Percentiles rank a stretch among this genome's conserved stretches.
Conservation (phyloP, 139 green algal genomes). For the Coelastrella sp. region DNA sequence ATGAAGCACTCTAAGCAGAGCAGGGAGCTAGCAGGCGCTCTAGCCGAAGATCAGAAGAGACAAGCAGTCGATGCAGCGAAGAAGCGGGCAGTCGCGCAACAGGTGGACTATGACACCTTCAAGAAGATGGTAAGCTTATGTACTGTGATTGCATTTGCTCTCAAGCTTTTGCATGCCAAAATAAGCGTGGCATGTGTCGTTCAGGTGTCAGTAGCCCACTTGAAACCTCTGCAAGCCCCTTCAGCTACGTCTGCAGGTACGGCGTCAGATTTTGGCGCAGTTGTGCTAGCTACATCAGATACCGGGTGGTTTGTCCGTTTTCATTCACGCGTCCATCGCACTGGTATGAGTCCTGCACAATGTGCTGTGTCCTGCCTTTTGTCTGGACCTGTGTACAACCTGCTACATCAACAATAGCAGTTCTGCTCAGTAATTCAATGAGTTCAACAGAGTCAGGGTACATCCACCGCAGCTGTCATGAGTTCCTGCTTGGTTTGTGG, state of each 20-base stretch:
- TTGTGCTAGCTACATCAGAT: not conserved
- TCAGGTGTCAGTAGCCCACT: constrained; percentile 41
- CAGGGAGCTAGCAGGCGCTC: constrained; percentile 25
- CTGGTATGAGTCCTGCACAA: no score
- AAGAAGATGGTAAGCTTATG: constrained; percentile 34
- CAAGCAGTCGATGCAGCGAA: constrained; percentile 42
- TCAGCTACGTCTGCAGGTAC: not conserved
- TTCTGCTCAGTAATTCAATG: not conserved
- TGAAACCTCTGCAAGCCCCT: constrained; percentile 38
- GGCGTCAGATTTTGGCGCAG: not conserved
- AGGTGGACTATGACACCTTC: constrained; percentile 47
- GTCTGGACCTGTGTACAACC: no score
- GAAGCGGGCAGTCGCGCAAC: constrained; percentile 38
- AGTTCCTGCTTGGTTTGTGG: no score
- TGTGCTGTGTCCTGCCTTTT: no score
- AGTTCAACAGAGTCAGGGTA: no score
- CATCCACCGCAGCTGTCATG: no score
- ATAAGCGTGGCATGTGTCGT: not conserved
- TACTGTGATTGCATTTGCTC: not conserved
- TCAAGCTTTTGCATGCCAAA: not conserved
- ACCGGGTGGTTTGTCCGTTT: no score
- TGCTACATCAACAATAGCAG: not conserved
- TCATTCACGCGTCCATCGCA: no score
- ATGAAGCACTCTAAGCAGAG: constrained; percentile 30
- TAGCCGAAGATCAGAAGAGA: constrained; percentile 17